Conservation (phyloP, 768 basidiomycete genomes). For the Lactarius evosmus region DNA sequence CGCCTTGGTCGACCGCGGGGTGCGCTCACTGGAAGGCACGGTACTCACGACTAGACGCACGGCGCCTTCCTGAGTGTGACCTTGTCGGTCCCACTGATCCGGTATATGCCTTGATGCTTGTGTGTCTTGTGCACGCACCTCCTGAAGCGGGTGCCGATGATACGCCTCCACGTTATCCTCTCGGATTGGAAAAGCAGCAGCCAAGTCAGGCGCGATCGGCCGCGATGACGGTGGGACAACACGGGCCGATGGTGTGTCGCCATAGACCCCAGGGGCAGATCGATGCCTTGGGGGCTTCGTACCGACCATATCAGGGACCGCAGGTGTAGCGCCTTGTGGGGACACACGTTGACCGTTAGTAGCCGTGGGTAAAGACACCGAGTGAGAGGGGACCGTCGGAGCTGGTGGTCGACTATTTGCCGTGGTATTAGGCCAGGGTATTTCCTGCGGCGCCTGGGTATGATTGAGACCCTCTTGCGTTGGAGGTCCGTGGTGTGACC, state of each 20-base stretch:
- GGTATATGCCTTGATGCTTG: constrained; percentile 4
- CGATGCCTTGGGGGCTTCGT: constrained; percentile 15
- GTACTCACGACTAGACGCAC: constrained; percentile 11
- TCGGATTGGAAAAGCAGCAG: constrained; percentile 25
- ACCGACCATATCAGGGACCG: constrained; percentile 7
- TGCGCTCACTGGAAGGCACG: constrained; percentile 23
- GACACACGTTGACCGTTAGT: constrained; percentile 12
- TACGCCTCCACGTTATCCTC: constrained; percentile 21
- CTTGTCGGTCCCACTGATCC: constrained; percentile 20
- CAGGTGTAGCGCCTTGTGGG: constrained; percentile 3
- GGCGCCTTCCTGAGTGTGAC: constrained; percentile 12
- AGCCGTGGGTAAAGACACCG: constrained; percentile 4
- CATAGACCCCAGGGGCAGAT: constrained; percentile 5
- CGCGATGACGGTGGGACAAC: constrained; percentile 14
- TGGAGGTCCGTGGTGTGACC: background rate
- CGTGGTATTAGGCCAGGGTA: background rate
- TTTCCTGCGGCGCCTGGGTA: background rate
- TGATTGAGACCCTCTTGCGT: background rate
- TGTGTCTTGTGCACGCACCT: constrained; percentile 12
- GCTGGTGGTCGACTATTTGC: constrained; percentile 1
- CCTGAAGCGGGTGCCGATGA: constrained; percentile 10
- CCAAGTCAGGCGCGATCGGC: constrained; percentile 20
- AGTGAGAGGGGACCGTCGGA: constrained; percentile 9
- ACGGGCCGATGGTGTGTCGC: constrained; percentile 4
- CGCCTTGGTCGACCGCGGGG: constrained; percentile 24